Evolutionary conservation across 305 asterid species (phyloP).

Genomic region (Solanum hybrid): DNA sequence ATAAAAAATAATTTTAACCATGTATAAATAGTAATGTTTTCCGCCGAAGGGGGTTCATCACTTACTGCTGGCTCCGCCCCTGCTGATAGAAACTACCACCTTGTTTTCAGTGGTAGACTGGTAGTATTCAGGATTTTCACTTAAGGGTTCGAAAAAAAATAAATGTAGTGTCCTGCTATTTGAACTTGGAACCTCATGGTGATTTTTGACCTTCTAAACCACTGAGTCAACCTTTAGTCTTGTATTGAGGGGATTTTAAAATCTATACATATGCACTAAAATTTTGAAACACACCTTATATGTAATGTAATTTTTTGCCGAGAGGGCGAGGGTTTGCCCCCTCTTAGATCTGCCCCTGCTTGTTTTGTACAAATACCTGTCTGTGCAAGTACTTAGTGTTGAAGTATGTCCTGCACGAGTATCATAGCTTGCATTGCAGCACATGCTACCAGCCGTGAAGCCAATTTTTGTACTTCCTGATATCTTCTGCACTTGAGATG

Average conservation of each 20-base stretch:
- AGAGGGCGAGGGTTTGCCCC: not conserved
- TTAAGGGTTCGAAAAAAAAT: not conserved
- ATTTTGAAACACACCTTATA: not conserved
- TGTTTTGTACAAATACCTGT: not conserved
- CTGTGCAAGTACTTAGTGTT: not conserved
- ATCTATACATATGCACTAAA: not conserved
- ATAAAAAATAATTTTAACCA: too few species aligned
- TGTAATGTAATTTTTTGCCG: not conserved
- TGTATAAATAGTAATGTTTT: too few species aligned
- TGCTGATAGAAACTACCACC: not conserved
- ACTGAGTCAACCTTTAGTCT: not conserved
- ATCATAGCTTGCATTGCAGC: not conserved
- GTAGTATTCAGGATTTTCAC: not conserved
- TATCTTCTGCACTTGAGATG: not conserved
- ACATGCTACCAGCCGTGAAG: not conserved
- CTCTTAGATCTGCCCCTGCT: not conserved
- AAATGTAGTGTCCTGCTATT: not conserved
- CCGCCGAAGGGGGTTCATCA: too few species aligned
- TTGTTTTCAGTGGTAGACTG: not conserved
- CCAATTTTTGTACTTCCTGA: not conserved
- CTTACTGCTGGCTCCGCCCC: too few species aligned
- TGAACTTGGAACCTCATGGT: not conserved
- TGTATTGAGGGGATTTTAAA: not conserved
- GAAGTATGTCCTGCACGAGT: not conserved
- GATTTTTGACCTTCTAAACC: not conserved